phyloP scores from a whole-genome alignment of 345 rosid species.

The Arabidopsis suecica region DNA sequence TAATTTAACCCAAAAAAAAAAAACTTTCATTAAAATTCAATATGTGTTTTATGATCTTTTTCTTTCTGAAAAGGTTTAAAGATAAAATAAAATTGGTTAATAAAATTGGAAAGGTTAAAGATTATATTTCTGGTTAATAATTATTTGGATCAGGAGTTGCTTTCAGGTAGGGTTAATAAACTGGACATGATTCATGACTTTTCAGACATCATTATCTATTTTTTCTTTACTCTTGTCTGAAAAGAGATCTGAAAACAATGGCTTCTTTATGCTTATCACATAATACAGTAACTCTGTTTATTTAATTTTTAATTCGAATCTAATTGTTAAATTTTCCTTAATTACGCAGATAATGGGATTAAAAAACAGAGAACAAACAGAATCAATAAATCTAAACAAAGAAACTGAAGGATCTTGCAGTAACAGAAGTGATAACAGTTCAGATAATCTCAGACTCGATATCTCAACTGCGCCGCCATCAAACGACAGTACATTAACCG shows the following conservation, averaged over 20 bases:
- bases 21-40: neutral
- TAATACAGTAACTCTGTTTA: conserved; percentile 30
- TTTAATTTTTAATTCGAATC: neutral
- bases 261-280: conserved; percentile 35
- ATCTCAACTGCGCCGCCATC: conserved; percentile 71
- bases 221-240: conserved; percentile 31
- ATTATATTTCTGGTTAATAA: neutral
- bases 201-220: conserved; percentile 28
- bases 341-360: conserved; percentile 75
- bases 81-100: neutral
- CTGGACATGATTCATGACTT: conserved; percentile 40
- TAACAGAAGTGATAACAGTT: conserved; percentile 91
- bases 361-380: conserved; percentile 82
- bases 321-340: neutral
- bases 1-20: neutral
- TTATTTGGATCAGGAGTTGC: conserved; percentile 34
- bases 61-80: conserved; percentile 13
- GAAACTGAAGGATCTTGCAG: conserved; percentile 96
- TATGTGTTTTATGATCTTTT: neutral
- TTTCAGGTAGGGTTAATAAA: conserved; percentile 43
- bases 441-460: conserved; percentile 86
- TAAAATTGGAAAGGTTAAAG: neutral
- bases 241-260: conserved; percentile 33
- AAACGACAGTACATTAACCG: conserved; percentile 69
- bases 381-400: conserved; percentile 88